A percentile compares a stretch with the other conserved stretches of the same genome.
Conservation (phyloP, 2,329 filamentous ascomycete genomes). For the Beauveria varroae region DNA sequence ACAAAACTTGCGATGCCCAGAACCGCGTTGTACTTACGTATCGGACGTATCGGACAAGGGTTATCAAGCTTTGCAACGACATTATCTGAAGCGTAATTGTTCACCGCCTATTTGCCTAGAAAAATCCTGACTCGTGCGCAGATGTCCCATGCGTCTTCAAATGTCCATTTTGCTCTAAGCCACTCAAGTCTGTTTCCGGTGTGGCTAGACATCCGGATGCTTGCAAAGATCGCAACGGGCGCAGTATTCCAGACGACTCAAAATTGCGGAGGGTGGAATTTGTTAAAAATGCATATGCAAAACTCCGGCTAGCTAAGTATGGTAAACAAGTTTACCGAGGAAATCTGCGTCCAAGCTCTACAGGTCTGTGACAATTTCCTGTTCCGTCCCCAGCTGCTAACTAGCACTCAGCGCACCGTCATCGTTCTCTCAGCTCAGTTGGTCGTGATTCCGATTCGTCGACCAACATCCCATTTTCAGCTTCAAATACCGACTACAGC, state of each 20-base stretch:
- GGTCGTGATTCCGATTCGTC: neutral
- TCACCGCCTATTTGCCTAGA: neutral
- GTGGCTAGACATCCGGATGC: neutral
- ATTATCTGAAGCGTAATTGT: neutral
- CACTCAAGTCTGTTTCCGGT: neutral
- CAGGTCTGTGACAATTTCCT: neutral
- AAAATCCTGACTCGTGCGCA: neutral
- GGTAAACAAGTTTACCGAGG: neutral
- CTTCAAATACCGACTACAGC: neutral
- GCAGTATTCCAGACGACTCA: neutral
- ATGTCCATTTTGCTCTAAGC: neutral
- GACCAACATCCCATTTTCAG: neutral
- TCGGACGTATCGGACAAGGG: neutral
- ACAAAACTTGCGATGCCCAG: neutral
- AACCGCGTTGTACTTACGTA: neutral
- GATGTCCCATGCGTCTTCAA: neutral
- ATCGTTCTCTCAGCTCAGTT: neutral
- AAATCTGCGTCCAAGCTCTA: neutral
- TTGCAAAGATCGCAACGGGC: neutral
- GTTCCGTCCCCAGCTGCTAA: neutral
- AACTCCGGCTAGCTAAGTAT: neutral
- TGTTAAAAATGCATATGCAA: neutral
- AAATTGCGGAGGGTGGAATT: neutral
- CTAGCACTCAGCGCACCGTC: neutral
- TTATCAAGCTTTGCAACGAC: neutral